Evolutionary conservation across 192 early-diverging fungal genomes (phyloP).

Genomic region (Umbelopsis isabellina): DNA sequence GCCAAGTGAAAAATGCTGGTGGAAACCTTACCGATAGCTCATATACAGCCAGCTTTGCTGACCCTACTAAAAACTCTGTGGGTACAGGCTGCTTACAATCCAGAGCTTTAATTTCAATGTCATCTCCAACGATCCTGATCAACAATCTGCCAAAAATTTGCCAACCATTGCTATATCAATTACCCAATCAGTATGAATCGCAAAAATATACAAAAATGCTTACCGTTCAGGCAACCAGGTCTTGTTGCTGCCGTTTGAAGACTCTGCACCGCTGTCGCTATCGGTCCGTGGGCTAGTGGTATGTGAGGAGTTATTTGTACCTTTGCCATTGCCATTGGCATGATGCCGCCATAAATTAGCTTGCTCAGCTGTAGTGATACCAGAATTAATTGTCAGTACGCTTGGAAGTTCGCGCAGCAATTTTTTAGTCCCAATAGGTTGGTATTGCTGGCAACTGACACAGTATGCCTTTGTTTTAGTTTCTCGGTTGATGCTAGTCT

Average conservation of each 20-base stretch:
- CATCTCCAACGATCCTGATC: slow-evolving; percentile 29
- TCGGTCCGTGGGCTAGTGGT: slow-evolving; percentile 10
- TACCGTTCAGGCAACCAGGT: slow-evolving; percentile 57
- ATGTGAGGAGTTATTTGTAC: not conserved
- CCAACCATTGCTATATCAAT: too few relatives aligned
- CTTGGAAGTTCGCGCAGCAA: slow-evolving; percentile 67
- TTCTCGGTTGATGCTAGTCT: slow-evolving; percentile 65
- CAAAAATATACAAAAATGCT: too few relatives aligned
- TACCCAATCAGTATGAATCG: too few relatives aligned
- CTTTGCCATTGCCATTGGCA: slow-evolving; percentile 34
- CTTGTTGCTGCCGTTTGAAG: slow-evolving; percentile 31
- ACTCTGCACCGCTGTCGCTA: slow-evolving; percentile 22
- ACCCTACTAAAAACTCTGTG: slow-evolving; percentile 31
- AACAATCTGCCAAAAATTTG: not conserved
- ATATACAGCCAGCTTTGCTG: slow-evolving; percentile 55
- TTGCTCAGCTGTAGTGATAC: slow-evolving; percentile 58
- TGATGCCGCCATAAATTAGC: slow-evolving; percentile 52
- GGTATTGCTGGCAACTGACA: slow-evolving; percentile 79
- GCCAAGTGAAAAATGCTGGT: not conserved
- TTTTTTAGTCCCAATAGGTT: slow-evolving; percentile 75
- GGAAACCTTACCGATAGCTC: slow-evolving; percentile 57
- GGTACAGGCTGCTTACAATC: slow-evolving; percentile 28
- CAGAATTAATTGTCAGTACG: slow-evolving; percentile 81
- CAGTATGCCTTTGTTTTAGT: slow-evolving; percentile 88
- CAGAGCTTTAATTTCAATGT: slow-evolving; percentile 38